Conservation (phyloP, 1,284 basidiomycete genomes). For the Heterobasidion irregulare region DNA sequence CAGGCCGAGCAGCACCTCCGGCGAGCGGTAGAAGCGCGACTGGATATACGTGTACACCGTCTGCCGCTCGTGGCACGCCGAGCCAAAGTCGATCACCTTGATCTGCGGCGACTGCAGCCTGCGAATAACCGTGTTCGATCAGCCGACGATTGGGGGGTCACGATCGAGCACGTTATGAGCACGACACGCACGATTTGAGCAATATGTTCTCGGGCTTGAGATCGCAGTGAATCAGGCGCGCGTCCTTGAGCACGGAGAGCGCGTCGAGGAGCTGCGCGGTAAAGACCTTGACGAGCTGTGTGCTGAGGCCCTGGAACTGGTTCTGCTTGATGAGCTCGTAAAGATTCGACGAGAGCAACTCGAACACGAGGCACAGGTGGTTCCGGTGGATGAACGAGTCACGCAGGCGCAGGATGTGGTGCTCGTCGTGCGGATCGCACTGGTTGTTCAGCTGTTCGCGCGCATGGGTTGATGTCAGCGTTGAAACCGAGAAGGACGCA, state of each 20-base stretch:
- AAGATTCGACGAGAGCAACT: conserved; percentile 93
- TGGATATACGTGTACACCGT: conserved; percentile 99
- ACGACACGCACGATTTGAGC: conserved; percentile 73
- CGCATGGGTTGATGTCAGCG: conserved; percentile 2
- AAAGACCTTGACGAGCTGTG: conserved; percentile 96
- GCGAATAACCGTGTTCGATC: conserved; percentile 7
- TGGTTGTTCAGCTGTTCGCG: conserved; percentile 77
- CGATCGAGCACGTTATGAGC: conserved; percentile 5
- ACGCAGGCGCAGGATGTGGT: conserved; percentile 91
- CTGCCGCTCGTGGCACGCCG: conserved; percentile 96
- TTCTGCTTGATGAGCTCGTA: conserved; percentile 99
- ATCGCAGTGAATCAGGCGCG: conserved; percentile 95
- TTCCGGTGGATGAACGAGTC: conserved; percentile 97
- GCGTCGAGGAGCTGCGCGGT: conserved; percentile 94
- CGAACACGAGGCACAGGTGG: conserved; percentile 96
- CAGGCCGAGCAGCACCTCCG: conserved; percentile 93
- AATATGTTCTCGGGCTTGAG: conserved; percentile 96
- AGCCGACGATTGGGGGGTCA: background rate
- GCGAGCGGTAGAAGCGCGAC: conserved; percentile 96
- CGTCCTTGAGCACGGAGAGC: conserved; percentile 89
- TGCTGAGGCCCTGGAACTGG: conserved; percentile 95
- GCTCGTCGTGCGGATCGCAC: conserved; percentile 90
- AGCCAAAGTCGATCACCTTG: conserved; percentile 99
- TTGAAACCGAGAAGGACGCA: background rate
- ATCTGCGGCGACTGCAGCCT: conserved; percentile 96